Conservation (phyloP, 495 filamentous ascomycete genomes). For the Venustampulla echinocandica region DNA sequence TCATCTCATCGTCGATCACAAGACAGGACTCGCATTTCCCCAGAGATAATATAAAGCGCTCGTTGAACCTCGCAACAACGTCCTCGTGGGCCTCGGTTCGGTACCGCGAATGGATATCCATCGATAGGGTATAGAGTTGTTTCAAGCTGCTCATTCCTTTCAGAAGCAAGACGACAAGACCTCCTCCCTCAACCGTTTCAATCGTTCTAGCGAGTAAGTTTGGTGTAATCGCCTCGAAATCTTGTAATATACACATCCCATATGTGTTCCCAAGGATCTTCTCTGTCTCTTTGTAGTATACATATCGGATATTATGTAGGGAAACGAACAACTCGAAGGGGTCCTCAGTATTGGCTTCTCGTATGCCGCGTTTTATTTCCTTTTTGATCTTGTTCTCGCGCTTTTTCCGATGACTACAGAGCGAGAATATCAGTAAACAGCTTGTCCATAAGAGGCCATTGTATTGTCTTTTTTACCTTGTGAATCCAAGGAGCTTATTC, state of each 20-base stretch:
- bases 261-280: conserved; percentile 98
- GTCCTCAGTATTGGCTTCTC: conserved; percentile 92
- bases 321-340: conserved; percentile 98
- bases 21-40: conserved; percentile 91
- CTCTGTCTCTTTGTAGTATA: conserved; percentile 99
- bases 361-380: conserved; percentile 90
- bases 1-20: conserved; percentile 95
- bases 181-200: conserved; percentile 96
- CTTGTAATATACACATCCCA: conserved; percentile 96
- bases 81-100: conserved; percentile 94
- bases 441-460: not conserved
- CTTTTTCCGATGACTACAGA: conserved; percentile 81
- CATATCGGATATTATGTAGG: conserved; percentile 93
- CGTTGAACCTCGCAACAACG: conserved; percentile 94
- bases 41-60: conserved; percentile 91
- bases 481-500: conserved; percentile 91
- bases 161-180: conserved; percentile 78
- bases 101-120: conserved; percentile 97
- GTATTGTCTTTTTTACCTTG: conserved; percentile 42
- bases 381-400: conserved; percentile 96
- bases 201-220: conserved; percentile 92
- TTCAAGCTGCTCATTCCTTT: conserved; percentile 97
- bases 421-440: not conserved
- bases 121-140: conserved; percentile 92
- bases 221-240: conserved; percentile 96